phyloP scores from a whole-genome alignment of 169 alveolate species.

The Cryptosporidium xiaoi region DNA sequence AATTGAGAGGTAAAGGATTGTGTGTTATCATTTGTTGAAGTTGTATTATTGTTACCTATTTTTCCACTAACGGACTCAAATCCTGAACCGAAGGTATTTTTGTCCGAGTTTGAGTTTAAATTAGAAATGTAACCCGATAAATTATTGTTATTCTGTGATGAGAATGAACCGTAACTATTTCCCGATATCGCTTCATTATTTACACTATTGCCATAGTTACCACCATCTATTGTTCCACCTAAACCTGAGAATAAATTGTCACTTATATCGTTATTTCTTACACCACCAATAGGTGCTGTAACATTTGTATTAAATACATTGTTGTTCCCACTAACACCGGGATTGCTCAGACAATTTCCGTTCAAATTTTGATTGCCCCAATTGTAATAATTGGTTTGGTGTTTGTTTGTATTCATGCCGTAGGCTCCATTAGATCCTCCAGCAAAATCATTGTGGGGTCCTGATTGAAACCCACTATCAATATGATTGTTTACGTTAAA shows the following conservation, averaged over 20 bases:
- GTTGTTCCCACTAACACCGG: neutral
- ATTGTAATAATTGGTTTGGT: conserved; percentile 17
- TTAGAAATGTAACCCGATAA: too few relatives aligned
- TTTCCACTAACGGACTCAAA: too few relatives aligned
- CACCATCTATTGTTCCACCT: conserved; percentile 5
- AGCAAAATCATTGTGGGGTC: neutral
- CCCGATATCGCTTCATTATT: too few relatives aligned
- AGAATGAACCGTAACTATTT: too few relatives aligned
- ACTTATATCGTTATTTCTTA: neutral
- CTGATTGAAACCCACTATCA: neutral
- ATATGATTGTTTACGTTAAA: conserved; percentile 10
- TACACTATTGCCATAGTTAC: neutral
- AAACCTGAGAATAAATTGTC: neutral
- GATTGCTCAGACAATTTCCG: neutral
- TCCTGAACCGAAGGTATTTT: too few relatives aligned
- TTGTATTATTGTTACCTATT: neutral
- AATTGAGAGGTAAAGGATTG: neutral
- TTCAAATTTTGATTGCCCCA: conserved; percentile 3
- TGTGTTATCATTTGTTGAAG: neutral
- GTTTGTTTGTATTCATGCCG: neutral
- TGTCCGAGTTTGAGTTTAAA: too few relatives aligned
- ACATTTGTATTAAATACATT: neutral
- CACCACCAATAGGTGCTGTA: neutral
- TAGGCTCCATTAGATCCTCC: neutral
- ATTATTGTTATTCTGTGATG: too few relatives aligned